These are phyloP conservation scores for Harringtonia lauricola DNA, from an alignment of 2,329 filamentous ascomycete genomes.

Conservation along the genomic window DNA sequence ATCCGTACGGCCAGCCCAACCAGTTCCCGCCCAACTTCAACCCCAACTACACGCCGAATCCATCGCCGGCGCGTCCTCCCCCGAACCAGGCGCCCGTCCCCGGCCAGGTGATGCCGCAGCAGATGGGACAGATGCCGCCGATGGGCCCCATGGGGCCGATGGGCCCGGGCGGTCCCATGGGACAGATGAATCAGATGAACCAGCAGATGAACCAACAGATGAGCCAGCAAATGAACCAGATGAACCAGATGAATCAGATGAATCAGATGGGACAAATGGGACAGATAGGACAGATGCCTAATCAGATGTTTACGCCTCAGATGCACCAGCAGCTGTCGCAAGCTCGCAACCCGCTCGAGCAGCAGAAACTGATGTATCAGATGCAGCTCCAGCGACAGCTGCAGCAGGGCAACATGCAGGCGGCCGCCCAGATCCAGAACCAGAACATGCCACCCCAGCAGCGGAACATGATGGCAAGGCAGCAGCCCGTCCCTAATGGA, in stretches of 20 bases:
- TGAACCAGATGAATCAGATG: too few species aligned
- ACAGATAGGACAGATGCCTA: slow-evolving; percentile 18
- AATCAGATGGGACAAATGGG: slow-evolving; percentile 57
- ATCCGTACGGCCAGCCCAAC: slow-evolving; percentile 51
- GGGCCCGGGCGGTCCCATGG: slow-evolving; percentile 9
- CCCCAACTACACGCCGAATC: slow-evolving; percentile 45
- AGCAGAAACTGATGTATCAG: slow-evolving; percentile 71
- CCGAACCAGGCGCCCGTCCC: slow-evolving; percentile 39
- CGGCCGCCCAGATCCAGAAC: slow-evolving; percentile 20
- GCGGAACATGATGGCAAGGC: slow-evolving; percentile 35
- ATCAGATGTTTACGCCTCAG: slow-evolving; percentile 20
- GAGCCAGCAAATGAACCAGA: slow-evolving; percentile 19
- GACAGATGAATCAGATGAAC: slow-evolving; percentile 17
- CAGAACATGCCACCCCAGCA: slow-evolving; percentile 14
- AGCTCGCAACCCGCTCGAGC: slow-evolving; percentile 49
- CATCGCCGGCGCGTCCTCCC: slow-evolving; percentile 43
- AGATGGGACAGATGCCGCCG: slow-evolving; percentile 24
- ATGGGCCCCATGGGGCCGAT: slow-evolving; percentile 23
- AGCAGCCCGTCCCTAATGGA: slow-evolving; percentile 39
- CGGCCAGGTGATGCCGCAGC: slow-evolving; percentile 44
- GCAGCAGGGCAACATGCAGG: slow-evolving; percentile 43
- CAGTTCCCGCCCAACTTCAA: slow-evolving; percentile 48
- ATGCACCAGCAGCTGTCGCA: slow-evolving; percentile 28
- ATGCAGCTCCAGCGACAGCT: slow-evolving; percentile 74
- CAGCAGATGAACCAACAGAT: too few species aligned